These are phyloP conservation scores for Pseudogymnoascus sp. DNA, from an alignment of 2,329 filamentous ascomycete genomes.

Conservation along the genomic window DNA sequence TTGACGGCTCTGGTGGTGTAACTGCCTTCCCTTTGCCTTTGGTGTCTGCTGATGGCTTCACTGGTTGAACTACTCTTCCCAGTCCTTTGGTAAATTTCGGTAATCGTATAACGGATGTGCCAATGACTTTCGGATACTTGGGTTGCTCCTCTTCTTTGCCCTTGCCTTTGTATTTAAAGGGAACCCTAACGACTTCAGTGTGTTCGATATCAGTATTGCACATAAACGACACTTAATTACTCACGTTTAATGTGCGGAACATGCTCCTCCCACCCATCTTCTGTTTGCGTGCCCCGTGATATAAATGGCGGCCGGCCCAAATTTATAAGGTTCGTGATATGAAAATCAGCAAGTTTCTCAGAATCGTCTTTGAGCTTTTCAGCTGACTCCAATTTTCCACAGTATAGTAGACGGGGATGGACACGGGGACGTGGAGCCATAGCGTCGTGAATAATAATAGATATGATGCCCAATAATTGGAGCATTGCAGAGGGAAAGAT, in stretches of 20 bases:
- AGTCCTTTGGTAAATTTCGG: not conserved
- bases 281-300: not conserved
- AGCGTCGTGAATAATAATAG: not conserved
- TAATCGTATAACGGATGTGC: not conserved
- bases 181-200: not conserved
- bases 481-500: not conserved
- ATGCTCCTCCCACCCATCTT: not conserved
- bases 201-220: not conserved
- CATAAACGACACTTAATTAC: not conserved
- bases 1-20: not conserved
- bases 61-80: not conserved
- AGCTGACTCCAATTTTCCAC: not conserved
- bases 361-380: not conserved
- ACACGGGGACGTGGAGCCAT: not conserved
- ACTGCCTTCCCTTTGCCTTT: not conserved
- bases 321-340: not conserved
- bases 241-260: not conserved
- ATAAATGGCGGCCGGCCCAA: not conserved
- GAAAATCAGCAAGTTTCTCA: not conserved
- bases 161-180: not conserved
- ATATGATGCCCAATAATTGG: not conserved
- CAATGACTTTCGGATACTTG: not conserved
- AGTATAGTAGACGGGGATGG: not conserved
- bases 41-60: not conserved
- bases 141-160: not conserved